phyloP scores from a whole-genome alignment of 768 basidiomycete species.

The Gautieria morchelliformis region DNA sequence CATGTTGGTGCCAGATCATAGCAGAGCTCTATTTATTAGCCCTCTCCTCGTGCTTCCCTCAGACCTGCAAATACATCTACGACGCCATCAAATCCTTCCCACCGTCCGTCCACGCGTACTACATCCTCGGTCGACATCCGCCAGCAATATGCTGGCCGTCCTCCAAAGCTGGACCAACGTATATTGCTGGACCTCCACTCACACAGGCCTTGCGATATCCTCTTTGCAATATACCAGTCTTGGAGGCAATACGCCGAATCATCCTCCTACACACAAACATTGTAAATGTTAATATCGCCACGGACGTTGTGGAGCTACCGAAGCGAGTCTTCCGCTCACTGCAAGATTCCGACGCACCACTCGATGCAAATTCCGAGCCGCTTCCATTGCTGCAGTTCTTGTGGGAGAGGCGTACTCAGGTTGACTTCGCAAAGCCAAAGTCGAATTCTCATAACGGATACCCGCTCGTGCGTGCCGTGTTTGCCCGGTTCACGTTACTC shows the following conservation, averaged over 20 bases:
- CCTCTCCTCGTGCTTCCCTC: slow-evolving; percentile 53
- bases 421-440: background rate
- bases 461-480: slow-evolving; percentile 70
- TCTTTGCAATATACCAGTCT: slow-evolving; percentile 29
- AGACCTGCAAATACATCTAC: slow-evolving; percentile 43
- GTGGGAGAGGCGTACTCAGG: slow-evolving; percentile 29
- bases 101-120: slow-evolving; percentile 52
- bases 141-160: background rate
- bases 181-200: slow-evolving; percentile 11
- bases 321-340: slow-evolving; percentile 55
- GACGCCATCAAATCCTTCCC: slow-evolving; percentile 47
- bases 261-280: background rate
- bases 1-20: slow-evolving; percentile 43
- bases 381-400: slow-evolving; percentile 57
- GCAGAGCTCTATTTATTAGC: slow-evolving; percentile 71
- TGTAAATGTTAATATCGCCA: slow-evolving; percentile 6
- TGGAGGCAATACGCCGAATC: slow-evolving; percentile 36
- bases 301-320: slow-evolving; percentile 42
- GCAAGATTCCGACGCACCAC: slow-evolving; percentile 26
- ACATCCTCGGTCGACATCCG: slow-evolving; percentile 37
- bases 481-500: slow-evolving; percentile 52
- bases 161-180: background rate
- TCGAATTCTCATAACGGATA: slow-evolving; percentile 72
- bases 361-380: slow-evolving; percentile 37
- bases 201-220: slow-evolving; percentile 21